Evolutionary conservation across 192 early-diverging fungal species (phyloP), one percentile per base, ranked within the genome.

Genomic region (Coemansia sp.): DNA sequence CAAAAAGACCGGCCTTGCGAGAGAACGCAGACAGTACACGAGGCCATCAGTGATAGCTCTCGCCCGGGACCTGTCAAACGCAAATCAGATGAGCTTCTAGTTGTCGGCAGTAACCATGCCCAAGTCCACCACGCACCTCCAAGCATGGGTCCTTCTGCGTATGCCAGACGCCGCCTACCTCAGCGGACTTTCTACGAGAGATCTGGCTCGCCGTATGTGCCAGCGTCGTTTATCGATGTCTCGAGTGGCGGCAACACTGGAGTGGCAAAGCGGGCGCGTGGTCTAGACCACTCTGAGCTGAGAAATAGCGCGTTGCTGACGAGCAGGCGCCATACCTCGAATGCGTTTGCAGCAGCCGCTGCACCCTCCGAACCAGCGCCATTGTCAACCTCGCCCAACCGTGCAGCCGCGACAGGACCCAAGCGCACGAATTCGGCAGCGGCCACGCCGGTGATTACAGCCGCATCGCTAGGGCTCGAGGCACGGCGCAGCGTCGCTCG

Each of bases 191-290:
- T 9, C 14, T 54, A 19, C 17, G 40, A 33, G 31, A 64, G 39
- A 13, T 24, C 10, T 2, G 31, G 67, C 37, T 66, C 57, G 62
- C 65, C 66, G 6, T 76, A 66, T 51, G 69, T 71, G 16, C 78
- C 78, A 3, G 37, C 62, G 2, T 75, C 78, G 21, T 81, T 81
- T 68, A 62, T 76, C 41, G 74, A 81, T 36, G 56, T 81, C 36
- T 66, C 74, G 35, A 64, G 59, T 7, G 45, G 45, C 6, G 37
- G 50, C n/a, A 8, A 16, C 9, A 44, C 63, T 21, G 66, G 24
- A 6, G 17, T 45, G n/a, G 73, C 62, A 17, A 75, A 68, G 36
- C 39, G 71, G 31, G 29, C 36, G 14, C 66, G 67, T 36, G 45
- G 41, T 39, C 27, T 27, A 2, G 65, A 63, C 45, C 66, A 35